Evolutionary conservation across 1,284 basidiomycete species (phyloP).

Genomic region (Puccinia horiana): DNA sequence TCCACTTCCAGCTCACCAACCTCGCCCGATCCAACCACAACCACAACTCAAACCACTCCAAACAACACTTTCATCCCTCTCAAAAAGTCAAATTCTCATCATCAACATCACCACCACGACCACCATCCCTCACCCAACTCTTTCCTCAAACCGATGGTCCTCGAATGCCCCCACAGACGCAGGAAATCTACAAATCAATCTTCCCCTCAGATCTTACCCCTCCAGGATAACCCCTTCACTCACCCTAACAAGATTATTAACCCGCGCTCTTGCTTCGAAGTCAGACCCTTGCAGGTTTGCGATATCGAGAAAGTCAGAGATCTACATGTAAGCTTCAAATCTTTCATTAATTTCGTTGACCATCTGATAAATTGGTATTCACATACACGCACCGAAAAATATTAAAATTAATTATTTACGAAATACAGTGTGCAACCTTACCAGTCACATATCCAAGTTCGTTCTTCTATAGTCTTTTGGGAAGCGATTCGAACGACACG

Average conservation of each 20-base stretch:
- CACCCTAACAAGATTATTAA: neutral
- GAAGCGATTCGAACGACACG: neutral
- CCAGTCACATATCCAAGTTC: conserved; percentile 29
- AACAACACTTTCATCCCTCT: neutral
- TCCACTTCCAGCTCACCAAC: neutral
- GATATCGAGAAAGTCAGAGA: conserved; percentile 35
- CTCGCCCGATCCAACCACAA: neutral
- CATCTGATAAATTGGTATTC: neutral
- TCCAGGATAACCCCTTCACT: neutral
- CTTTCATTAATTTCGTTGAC: neutral
- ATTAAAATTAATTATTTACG: too few species aligned
- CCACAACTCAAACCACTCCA: neutral
- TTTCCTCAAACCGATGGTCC: conserved; percentile 13
- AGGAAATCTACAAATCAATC: neutral
- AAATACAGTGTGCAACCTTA: conserved; percentile 16
- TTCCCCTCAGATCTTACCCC: neutral
- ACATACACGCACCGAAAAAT: too few species aligned
- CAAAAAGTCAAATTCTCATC: neutral
- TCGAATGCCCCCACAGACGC: neutral
- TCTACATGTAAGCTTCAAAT: conserved; percentile 21
- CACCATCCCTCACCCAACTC: conserved; percentile 32
- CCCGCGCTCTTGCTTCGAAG: conserved; percentile 5
- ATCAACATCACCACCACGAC: conserved; percentile 5
- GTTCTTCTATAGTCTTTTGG: conserved; percentile 28
- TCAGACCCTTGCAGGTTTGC: conserved; percentile 5